Base-by-base conservation (phyloP, 176 grass and related monocot species). In the Dactylis glomerata region DNA sequence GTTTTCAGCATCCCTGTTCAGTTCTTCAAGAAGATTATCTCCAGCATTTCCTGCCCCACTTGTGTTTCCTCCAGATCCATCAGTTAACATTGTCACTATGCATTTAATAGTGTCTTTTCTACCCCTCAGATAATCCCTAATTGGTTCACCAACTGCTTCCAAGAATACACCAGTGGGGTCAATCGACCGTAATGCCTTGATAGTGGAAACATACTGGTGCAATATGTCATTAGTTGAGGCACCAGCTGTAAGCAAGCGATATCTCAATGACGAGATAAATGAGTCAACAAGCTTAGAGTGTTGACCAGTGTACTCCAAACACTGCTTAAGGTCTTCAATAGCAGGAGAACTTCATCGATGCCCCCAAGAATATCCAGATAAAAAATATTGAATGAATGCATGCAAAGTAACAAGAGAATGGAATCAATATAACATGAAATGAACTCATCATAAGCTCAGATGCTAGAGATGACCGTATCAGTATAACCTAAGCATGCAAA, bases 61-160 rank as follows among this genome's bases (percentile, higher is more conserved):
- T 63, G 85, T 78, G 73, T 90, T 93, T 78, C 89, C 95, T 80
- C 96, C 92, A 75, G 87, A 90, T 37, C 91, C 96, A 77, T 95
- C 96, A 34, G 92, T 95, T 81, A 98, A 83, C 96, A 98, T 98
- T 45, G 91, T 95, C 24, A 98, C 96, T 80, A 98, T 98, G 85
- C 96, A 98, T 92, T 98, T 98, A 83, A 95, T 95, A 74, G 96
- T 98, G 76, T 98, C 96, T 73, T 98, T 98, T 83, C 96, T 93
- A 61, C 96, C 89, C 54, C 96, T 95, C 80, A 98, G 74, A 81
- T 98, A 98, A 88, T 98, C 96, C 77, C 96, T 98, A 91, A 98
- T 98, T 85, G 96, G 96, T 84, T 98, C 96, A 86, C 96, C 96
- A 82, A 98, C 96, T 85, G 96, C 90, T 80, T 98, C 96, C 49